Evolutionary conservation across 805 yeast species (phyloP), one percentile per base, ranked within the genome.

Genomic region (Teunomyces kruisii): DNA sequence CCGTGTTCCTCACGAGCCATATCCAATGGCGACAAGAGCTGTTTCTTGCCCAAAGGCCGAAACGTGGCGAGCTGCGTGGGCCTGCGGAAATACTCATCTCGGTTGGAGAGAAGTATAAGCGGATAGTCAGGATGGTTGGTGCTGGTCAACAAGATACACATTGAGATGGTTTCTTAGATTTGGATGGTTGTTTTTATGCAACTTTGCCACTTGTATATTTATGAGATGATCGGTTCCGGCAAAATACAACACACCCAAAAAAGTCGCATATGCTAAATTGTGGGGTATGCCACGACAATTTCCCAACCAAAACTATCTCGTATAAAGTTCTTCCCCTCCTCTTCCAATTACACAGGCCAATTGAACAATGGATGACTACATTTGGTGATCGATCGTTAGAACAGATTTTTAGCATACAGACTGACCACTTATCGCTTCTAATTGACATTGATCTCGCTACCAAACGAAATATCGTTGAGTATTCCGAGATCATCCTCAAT

Each of bases 21-120:
- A 61, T 92, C 97, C 31, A 75, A 65, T 0, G 97, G 97, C 6
- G 86, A 77, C 9, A 88, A 59, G 1, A 85, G 65, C 33, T 57
- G 49, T 10, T 64, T 61, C 40, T 69, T 64, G 46, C 70, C 62
- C 43, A 71, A 52, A 3, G 38, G 39, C 38, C 70, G 49, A n/a
- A 55, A 47, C 42, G 59, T 55, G 31, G 92, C 84, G n/a, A 62
- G 58, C 43, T 77, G 74, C 0, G 98, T 92, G 2, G 84, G 82
- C 40, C 99, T 67, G 36, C 72, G 76, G 58, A 86, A 82, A 55
- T 69, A 87, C 62, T 94, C 99, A 59, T 94, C 99, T 38, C 99
- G 65, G 59, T 92, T 92, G 3, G 96, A 88, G 3, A 88, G 67
- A 4, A 89, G 59, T 2, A 92, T 77, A 32, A 92, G 70, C 0